Conservation (phyloP, 805 yeast genomes). For the Lachancea dasiensis region DNA sequence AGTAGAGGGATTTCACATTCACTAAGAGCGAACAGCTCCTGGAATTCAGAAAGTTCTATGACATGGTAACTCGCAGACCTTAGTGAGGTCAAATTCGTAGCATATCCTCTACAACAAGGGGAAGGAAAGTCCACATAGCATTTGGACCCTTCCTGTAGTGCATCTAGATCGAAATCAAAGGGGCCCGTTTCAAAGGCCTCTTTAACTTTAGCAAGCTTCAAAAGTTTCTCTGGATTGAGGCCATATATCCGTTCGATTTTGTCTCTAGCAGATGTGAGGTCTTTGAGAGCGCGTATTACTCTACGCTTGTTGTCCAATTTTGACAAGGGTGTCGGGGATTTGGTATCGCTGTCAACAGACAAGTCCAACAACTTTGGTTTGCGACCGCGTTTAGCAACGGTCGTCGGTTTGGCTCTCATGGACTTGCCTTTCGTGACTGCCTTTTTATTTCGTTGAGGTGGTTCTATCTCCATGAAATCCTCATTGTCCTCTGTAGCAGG, state of each 20-base stretch:
- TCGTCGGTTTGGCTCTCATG: background rate
- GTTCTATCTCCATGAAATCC: background rate
- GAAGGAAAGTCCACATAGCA: constrained; percentile 20
- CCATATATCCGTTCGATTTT: constrained; percentile 46
- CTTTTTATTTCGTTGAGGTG: constrained; percentile 1
- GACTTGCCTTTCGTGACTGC: background rate
- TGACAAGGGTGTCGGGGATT: constrained; percentile 23
- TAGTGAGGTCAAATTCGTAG: constrained; percentile 2
- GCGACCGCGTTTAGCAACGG: constrained; percentile 5
- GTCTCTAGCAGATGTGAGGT: constrained; percentile 37
- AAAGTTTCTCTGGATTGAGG: constrained; percentile 37
- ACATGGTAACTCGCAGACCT: constrained; percentile 13
- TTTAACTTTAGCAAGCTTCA: constrained; percentile 40
- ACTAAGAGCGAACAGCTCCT: constrained; percentile 23
- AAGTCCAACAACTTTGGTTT: constrained; percentile 7
- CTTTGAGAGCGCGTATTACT: constrained; percentile 26
- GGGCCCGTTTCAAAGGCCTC: constrained; percentile 44
- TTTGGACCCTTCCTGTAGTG: constrained; percentile 22
- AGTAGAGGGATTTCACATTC: constrained; percentile 14
- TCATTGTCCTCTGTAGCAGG: background rate
- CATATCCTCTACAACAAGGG: constrained; percentile 12
- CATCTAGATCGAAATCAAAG: constrained; percentile 38
- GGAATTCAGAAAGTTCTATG: constrained; percentile 22
- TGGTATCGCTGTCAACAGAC: constrained; percentile 13
- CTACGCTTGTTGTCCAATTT: constrained; percentile 20